Conservation (phyloP, 2,329 filamentous ascomycete genomes). For the Cladosporium sp. region DNA sequence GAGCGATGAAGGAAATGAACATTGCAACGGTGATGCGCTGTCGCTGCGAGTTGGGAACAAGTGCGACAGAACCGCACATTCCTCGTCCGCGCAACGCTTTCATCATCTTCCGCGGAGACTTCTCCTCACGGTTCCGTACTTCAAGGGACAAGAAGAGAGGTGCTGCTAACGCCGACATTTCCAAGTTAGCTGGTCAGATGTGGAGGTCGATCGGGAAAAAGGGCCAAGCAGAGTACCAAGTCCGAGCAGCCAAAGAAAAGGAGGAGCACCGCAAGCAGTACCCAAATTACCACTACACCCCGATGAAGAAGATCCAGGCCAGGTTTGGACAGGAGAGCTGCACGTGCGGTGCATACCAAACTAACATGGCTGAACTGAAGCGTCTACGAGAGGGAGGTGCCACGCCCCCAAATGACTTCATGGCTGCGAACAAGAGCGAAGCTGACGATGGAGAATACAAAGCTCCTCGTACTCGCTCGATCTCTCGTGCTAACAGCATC, state of each 20-base stretch:
- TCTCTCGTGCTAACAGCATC: background rate
- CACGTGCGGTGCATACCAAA: constrained; percentile 22
- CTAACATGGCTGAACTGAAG: constrained; percentile 14
- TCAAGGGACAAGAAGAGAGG: constrained; percentile 4
- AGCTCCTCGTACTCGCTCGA: constrained; percentile 2
- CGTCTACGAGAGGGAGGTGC: background rate
- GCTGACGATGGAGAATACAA: background rate
- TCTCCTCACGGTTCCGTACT: background rate
- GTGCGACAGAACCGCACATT: background rate
- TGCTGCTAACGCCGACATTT: constrained; percentile 15
- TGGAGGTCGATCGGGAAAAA: constrained; percentile 5
- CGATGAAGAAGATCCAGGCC: background rate
- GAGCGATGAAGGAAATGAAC: constrained; percentile 10
- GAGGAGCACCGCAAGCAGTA: constrained; percentile 15
- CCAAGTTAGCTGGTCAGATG: background rate
- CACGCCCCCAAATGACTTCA: constrained; percentile 6
- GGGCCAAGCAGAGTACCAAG: background rate
- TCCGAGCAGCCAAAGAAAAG: constrained; percentile 5
- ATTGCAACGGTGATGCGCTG: background rate
- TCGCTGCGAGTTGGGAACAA: background rate
- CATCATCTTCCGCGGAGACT: constrained; percentile 22
- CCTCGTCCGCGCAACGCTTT: constrained; percentile 23
- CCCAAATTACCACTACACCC: constrained; percentile 20
- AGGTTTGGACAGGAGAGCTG: constrained; percentile 20
- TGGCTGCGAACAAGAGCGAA: no score